Evolutionary conservation across 169 alveolate species (phyloP).

Genomic region (Cryptosporidium andersoni): DNA sequence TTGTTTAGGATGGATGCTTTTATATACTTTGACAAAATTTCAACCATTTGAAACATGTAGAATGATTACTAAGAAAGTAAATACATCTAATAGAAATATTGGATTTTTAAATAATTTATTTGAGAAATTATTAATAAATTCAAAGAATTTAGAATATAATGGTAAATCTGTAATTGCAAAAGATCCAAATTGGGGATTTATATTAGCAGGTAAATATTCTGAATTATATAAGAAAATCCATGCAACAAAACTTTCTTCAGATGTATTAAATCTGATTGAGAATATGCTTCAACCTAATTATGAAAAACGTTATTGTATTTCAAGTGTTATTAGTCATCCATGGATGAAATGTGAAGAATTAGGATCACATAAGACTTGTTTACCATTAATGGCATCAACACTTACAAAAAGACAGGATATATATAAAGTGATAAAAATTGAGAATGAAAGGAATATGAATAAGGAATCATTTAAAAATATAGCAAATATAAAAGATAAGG

Average conservation of each 20-base stretch:
- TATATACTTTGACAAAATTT: conserved; percentile 78
- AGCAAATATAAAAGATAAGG: too few species aligned
- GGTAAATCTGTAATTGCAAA: conserved; percentile 7
- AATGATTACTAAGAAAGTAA: conserved; percentile 19
- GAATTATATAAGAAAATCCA: conserved; percentile 37
- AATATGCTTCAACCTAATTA: conserved; percentile 47
- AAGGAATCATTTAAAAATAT: background rate
- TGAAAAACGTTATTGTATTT: conserved; percentile 48
- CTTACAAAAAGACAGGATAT: background rate
- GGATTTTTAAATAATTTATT: conserved; percentile 27
- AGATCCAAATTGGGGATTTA: conserved; percentile 48
- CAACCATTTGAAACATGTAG: conserved; percentile 77
- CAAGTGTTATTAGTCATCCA: conserved; percentile 42
- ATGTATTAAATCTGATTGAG: conserved; percentile 43
- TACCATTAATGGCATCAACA: conserved; percentile 62
- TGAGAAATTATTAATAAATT: background rate
- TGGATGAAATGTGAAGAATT: conserved; percentile 8
- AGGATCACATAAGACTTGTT: background rate
- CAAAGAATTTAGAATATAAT: background rate
- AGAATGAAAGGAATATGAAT: background rate
- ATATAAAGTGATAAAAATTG: background rate
- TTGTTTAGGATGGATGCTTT: conserved; percentile 81
- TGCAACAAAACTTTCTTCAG: conserved; percentile 54
- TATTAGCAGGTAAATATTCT: conserved; percentile 12
- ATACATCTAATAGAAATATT: conserved; percentile 3